Evolutionary conservation across 1,139 yeast species (phyloP), one percentile per base, ranked within the genome.

Genomic region (Candida albicans): DNA sequence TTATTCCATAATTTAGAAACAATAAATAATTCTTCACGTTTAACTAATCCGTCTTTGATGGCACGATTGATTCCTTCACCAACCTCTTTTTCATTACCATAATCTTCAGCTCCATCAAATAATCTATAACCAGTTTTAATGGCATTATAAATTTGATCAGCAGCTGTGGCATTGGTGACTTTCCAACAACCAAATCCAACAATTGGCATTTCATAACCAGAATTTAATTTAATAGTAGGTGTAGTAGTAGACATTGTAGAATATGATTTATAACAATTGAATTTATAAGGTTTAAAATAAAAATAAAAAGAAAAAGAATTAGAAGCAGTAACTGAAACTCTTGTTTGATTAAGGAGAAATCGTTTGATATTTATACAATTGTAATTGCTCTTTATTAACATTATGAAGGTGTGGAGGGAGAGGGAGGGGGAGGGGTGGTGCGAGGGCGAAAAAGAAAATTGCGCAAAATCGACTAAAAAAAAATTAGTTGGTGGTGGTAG

Each of bases 1-100:
- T 68, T 73, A 74, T 87, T 87, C 95, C 95, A 87, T 56, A 86
- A 72, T 68, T 88, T 88, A 45, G 95, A 84, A 38, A 87, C 85
- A 53, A 87, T 72, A 62, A 82, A 81, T 52, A 88, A 66, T 38
- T 87, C 95, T 49, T 83, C 84, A 65, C 96, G 77, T 46, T 73
- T 72, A 44, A 82, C 90, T 33, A 84, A 48, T 3, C 88, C 88
- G 41, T 84, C 90, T 37, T 68, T 75, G 52, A 85, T 68, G 42
- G 91, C 91, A 52, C 65, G 70, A 37, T 71, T 74, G 52, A 85
- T 70, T 49, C 91, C 93, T 47, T 79, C 65, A 36, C 95, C 95
- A 41, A 85, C 82, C 61, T 84, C 87, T 55, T 73, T 72, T 62
- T 85, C 90, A 61, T 86, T 86, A 49, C 87, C 91, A 61, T 86